Base-by-base conservation (phyloP, 1,139 yeast genomes). In the Petasospora rhodanensis region DNA sequence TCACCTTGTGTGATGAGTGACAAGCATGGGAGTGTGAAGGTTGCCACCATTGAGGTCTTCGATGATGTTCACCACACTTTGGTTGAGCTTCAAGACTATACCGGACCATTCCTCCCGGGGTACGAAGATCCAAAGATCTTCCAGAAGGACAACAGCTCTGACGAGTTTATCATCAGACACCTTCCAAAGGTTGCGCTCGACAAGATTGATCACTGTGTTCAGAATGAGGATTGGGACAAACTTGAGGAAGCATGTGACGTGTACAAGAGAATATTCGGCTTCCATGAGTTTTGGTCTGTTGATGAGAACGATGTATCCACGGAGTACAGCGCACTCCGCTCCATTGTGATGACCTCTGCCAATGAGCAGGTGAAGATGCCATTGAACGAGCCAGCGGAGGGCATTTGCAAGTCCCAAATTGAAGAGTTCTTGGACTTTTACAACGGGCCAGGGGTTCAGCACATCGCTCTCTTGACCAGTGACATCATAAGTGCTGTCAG, bases 371-470 rank as follows among this genome's bases (percentile, higher is more conserved):
- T 83, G 45, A 82, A 82, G 55, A 77, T 85, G 73, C 95, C 95
- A 8, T 73, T 85, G 30, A 85, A 84, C 56, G 94, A 84, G 55
- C 95, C 95, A 0, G 89, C 86, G 0, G 54, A 62, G 34, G 84
- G 89, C 2, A 59, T 62, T 37, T 70, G 70, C 51, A 74, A 68
- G 51, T 77, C 89, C 3, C 95, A 85, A 54, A 79, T 85, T 42
- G 94, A 84, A 58, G 95, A 85, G 55, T 85, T 80, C 53, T 59
- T 80, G 45, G 83, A 79, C 35, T 85, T 65, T 49, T 70, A 83
- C 52, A 74, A 74, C 28, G 94, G 95, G 0, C 79, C 94, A 0
- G 95, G 95, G 2, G 71, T 85, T 21, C 95, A 85, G 58, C 95
- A 85, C 51, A 64, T 85, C 50, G 95, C 95, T 0, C 55, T 84